Conservation (phyloP, 2,329 filamentous ascomycete genomes). For the Claviceps maximensis region DNA sequence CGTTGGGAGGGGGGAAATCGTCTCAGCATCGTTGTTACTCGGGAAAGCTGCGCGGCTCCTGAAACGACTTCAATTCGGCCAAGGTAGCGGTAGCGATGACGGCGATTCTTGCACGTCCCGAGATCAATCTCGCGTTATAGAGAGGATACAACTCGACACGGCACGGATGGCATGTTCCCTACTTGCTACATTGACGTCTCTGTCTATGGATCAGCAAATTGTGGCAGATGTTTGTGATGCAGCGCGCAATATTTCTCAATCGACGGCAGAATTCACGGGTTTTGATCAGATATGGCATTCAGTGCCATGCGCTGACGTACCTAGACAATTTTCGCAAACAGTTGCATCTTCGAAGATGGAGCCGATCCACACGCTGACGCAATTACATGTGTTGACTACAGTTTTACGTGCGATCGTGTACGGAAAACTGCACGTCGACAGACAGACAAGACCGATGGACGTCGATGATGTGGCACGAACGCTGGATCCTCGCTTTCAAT, state of each 20-base stretch:
- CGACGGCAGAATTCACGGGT: not conserved
- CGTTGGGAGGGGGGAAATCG: conserved; percentile 42
- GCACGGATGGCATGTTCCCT: conserved; percentile 43
- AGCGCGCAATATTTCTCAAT: not conserved
- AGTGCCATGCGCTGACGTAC: not conserved
- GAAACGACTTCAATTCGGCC: conserved; percentile 16
- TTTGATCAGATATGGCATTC: conserved; percentile 4
- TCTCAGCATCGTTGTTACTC: conserved; percentile 49
- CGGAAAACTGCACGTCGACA: not conserved
- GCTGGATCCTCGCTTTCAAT: conserved; percentile 22
- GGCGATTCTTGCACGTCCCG: too few relatives aligned
- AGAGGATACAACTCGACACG: conserved; percentile 9
- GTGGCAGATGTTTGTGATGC: not conserved
- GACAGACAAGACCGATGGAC: conserved; percentile 1
- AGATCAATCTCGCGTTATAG: not conserved
- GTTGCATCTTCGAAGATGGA: not conserved
- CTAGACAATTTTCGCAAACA: not conserved
- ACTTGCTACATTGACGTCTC: conserved; percentile 29
- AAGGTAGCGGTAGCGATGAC: too few relatives aligned
- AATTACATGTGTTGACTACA: conserved; percentile 1
- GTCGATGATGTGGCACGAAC: conserved; percentile 20
- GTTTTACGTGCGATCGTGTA: not conserved
- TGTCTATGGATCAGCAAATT: not conserved
- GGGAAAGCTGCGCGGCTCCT: conserved; percentile 44
- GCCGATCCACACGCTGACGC: conserved; percentile 3